Evolutionary conservation across 768 basidiomycete species (phyloP), one percentile per base, ranked within the genome.

Genomic region (Boletus vinaceobasis): DNA sequence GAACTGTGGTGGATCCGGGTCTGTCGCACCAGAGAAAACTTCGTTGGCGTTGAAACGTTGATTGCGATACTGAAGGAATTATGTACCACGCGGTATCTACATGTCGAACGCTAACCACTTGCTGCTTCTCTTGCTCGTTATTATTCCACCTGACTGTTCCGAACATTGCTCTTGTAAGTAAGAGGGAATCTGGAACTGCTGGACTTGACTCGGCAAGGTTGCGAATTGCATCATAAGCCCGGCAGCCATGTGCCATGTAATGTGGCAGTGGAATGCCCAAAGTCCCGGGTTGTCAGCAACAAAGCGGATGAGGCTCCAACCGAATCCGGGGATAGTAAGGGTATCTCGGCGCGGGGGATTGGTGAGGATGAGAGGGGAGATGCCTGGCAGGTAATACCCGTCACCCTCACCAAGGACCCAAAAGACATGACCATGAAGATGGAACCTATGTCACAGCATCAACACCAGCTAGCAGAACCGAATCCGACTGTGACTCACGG

Each of bases 251-350:
- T 74, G 71, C 74, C 73, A 73, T 45, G 54, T 63, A 59, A 65
- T 64, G 56, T 75, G 77, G 36, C 77, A 78, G 59, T 78, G 77
- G 64, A 79, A 74, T 1, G 75, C 74, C 77, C 77, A 79, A 37
- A 75, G 53, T 31, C 77, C 77, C 0, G 77, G 73, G 50, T 77
- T 77, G 59, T 78, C 75, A 6, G 72, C 69, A 15, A 75, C 64
- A 54, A 77, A 77, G 31, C 78, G 72, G 21, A 79, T 65, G 17
- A 66, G 63, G 29, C 68, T 58, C 61, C 65, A 78, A 29, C 70
- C 69, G 53, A 61, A 77, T 19, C 71, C 71, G 1, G 75, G 76
- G 39, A 79, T 55, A 36, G 75, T 65, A 15, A 76, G 52, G 1
- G 77, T 77, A 59, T 79, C 78, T 9, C 77, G 67, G 11, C 75